These are phyloP conservation scores for Hypoxylon subgilvum DNA, from an alignment of 495 filamentous ascomycete genomes.

Conservation along the genomic window DNA sequence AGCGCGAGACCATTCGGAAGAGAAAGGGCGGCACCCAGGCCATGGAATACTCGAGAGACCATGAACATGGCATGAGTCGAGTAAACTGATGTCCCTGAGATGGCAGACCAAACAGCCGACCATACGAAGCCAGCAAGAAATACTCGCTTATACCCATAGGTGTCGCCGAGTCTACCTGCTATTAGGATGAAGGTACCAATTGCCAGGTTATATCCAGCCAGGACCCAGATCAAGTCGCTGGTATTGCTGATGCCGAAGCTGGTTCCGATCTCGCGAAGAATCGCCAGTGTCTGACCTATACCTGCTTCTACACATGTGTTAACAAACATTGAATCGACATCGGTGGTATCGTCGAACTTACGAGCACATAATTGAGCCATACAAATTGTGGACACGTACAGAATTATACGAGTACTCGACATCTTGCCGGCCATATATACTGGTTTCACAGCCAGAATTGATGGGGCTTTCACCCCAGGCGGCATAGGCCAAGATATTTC, in stretches of 20 bases:
- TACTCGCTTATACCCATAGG: constrained; percentile 66
- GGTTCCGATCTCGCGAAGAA: constrained; percentile 19
- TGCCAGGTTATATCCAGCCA: constrained; percentile 60
- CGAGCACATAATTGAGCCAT: constrained; percentile 40
- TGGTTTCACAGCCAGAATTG: neutral
- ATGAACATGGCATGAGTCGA: constrained; percentile 51
- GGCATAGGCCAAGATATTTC: constrained; percentile 33
- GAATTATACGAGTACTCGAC: constrained; percentile 12
- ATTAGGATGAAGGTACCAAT: constrained; percentile 68
- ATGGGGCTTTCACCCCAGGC: constrained; percentile 11
- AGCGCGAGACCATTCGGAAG: constrained; percentile 59
- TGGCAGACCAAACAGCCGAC: constrained; percentile 65
- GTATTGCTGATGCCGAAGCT: constrained; percentile 50
- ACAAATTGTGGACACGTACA: constrained; percentile 38
- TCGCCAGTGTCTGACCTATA: constrained; percentile 42
- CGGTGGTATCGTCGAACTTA: constrained; percentile 17
- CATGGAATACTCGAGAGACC: constrained; percentile 56
- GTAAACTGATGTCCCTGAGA: constrained; percentile 58
- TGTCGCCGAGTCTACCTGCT: constrained; percentile 65
- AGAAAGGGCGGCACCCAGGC: constrained; percentile 59
- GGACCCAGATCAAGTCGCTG: constrained; percentile 55
- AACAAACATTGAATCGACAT: constrained; percentile 50
- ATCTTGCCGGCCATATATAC: constrained; percentile 1
- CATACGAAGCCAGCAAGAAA: constrained; percentile 67
- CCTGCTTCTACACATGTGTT: constrained; percentile 59